A percentile compares a stretch with the other conserved stretches of the same genome.
These are phyloP conservation scores for Zostera marina DNA, from an alignment of 116 monocot genomes.

Conservation along the genomic window DNA sequence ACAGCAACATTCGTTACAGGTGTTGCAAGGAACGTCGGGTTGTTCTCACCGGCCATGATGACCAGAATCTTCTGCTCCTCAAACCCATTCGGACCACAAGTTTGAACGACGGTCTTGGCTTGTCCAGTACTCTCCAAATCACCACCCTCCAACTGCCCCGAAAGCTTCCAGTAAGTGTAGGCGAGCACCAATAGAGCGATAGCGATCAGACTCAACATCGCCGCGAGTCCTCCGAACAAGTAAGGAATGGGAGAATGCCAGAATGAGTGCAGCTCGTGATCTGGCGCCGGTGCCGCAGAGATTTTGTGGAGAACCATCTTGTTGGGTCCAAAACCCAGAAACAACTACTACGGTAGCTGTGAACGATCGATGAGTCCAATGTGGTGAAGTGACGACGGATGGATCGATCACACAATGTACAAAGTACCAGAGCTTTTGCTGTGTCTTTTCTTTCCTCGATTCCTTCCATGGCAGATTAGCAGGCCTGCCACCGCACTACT, in stretches of 20 bases:
- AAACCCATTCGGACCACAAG: background rate
- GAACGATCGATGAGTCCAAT: too few species aligned
- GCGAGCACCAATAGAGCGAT: conserved; percentile 44
- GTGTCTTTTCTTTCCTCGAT: too few species aligned
- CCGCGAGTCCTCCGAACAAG: conserved; percentile 68
- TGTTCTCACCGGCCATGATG: conserved; percentile 37
- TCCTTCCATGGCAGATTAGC: too few species aligned
- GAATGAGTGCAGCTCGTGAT: conserved; percentile 5
- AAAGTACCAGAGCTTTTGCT: too few species aligned
- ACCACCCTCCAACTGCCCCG: conserved; percentile 12
- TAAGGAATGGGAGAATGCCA: conserved; percentile 73
- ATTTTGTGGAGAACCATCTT: too few species aligned
- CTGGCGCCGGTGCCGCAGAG: background rate
- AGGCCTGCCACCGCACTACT: too few species aligned
- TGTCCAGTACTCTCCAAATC: conserved; percentile 7
- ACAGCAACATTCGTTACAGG: conserved; percentile 10
- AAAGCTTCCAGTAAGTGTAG: conserved; percentile 69
- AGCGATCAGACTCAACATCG: conserved; percentile 50
- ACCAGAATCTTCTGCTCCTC: conserved; percentile 16
- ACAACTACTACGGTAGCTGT: too few species aligned
- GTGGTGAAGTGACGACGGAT: too few species aligned
- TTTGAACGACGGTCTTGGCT: conserved; percentile 9
- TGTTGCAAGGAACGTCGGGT: conserved; percentile 26
- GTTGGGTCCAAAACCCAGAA: too few species aligned
- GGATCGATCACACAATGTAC: too few species aligned